Evolutionary conservation across 2,329 filamentous ascomycete genomes (phyloP).

Genomic region (Monosporascus sp.): DNA sequence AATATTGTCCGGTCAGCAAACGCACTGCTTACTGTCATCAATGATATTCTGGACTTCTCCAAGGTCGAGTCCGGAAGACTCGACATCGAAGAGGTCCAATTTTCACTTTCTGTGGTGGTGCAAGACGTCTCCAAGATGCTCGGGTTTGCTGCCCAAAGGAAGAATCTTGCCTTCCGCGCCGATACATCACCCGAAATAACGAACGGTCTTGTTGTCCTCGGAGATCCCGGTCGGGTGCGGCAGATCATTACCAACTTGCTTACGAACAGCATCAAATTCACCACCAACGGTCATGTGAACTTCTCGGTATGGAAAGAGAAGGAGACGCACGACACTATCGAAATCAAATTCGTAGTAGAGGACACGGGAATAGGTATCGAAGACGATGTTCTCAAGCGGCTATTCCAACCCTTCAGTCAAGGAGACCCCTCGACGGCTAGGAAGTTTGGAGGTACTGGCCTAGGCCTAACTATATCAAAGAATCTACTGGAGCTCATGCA

Average conservation of each 20-base stretch:
- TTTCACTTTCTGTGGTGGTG: slow-evolving; percentile 68
- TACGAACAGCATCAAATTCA: slow-evolving; percentile 75
- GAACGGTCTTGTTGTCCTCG: slow-evolving; percentile 71
- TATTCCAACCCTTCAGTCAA: slow-evolving; percentile 80
- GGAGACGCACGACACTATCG: slow-evolving; percentile 60
- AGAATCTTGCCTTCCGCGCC: slow-evolving; percentile 68
- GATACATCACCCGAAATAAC: slow-evolving; percentile 60
- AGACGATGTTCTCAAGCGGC: slow-evolving; percentile 64
- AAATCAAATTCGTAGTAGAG: slow-evolving; percentile 67
- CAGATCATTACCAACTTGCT: slow-evolving; percentile 80
- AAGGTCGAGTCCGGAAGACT: slow-evolving; percentile 76
- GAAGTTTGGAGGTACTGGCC: slow-evolving; percentile 72
- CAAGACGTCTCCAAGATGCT: slow-evolving; percentile 84
- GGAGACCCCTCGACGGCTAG: slow-evolving; percentile 75
- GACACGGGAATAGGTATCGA: slow-evolving; percentile 81
- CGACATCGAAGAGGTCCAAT: slow-evolving; percentile 77
- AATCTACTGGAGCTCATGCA: slow-evolving; percentile 77
- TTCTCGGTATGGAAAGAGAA: slow-evolving; percentile 60
- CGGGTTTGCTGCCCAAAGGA: slow-evolving; percentile 75
- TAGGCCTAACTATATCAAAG: slow-evolving; percentile 77
- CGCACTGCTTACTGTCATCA: slow-evolving; percentile 79
- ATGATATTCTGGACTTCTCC: slow-evolving; percentile 86
- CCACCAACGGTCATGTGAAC: slow-evolving; percentile 61
- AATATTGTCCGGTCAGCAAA: slow-evolving; percentile 78
- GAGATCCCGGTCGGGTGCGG: slow-evolving; percentile 76